These are phyloP conservation scores for Fonsecaea nubica DNA, from an alignment of 2,329 filamentous ascomycete species.

Conservation along the genomic window DNA sequence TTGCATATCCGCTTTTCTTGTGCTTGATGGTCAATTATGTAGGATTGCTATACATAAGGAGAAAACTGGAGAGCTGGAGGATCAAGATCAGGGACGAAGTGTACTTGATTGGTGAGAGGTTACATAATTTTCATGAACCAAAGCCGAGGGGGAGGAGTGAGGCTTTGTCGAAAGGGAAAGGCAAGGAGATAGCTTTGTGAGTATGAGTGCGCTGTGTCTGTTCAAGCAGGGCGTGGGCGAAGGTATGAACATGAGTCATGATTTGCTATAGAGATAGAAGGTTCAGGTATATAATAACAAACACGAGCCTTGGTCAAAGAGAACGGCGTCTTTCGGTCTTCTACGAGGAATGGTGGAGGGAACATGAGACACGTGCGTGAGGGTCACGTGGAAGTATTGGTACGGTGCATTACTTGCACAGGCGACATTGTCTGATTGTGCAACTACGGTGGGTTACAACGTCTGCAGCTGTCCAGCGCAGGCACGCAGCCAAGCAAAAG, in stretches of 20 bases:
- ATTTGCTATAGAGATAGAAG: neutral
- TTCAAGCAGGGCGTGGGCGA: neutral
- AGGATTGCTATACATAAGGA: conserved; percentile 39
- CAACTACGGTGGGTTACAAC: neutral
- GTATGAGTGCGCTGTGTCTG: neutral
- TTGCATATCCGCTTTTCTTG: conserved; percentile 74
- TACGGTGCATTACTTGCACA: neutral
- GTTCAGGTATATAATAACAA: neutral
- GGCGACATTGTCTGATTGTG: neutral
- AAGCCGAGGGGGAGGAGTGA: neutral
- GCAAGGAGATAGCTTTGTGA: conserved; percentile 23
- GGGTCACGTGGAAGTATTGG: neutral
- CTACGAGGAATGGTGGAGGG: neutral
- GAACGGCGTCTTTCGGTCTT: neutral
- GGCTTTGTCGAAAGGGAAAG: neutral
- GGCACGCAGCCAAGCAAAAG: neutral
- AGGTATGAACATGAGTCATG: neutral
- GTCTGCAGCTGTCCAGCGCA: neutral
- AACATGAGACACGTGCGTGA: neutral
- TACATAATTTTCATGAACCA: conserved; percentile 87
- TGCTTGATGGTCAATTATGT: conserved; percentile 51
- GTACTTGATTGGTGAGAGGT: conserved; percentile 88
- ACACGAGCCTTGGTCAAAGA: neutral
- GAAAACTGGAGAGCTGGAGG: conserved; percentile 76
- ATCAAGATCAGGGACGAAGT: conserved; percentile 88